These are phyloP conservation scores for Aristolochia fimbriata DNA, from an alignment of 164 flowering plant species.

Conservation along the genomic window DNA sequence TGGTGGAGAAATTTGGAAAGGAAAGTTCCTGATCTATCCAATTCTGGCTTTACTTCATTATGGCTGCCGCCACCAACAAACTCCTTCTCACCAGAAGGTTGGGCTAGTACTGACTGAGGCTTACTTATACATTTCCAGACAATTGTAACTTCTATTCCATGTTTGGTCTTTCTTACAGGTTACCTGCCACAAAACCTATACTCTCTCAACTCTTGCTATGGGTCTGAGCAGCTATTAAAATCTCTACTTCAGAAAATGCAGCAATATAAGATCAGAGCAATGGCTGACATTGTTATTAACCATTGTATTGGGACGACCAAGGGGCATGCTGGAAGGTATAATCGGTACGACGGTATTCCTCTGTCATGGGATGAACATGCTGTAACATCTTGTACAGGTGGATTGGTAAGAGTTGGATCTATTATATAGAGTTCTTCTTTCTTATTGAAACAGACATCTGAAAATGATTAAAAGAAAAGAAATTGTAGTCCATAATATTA, in stretches of 20 bases:
- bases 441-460: too few species aligned
- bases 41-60: constrained; percentile 81
- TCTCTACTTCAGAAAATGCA: constrained; percentile 62
- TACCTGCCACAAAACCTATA: constrained; percentile 89
- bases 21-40: constrained; percentile 69
- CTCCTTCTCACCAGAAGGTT: constrained; percentile 82
- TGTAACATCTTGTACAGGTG: constrained; percentile 88
- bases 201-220: constrained; percentile 72
- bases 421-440: neutral
- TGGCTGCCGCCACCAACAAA: constrained; percentile 89
- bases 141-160: too few species aligned
- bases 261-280: constrained; percentile 65
- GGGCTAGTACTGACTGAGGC: constrained; percentile 1
- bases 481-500: too few species aligned
- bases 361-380: constrained; percentile 85
- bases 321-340: constrained; percentile 83
- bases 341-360: constrained; percentile 88
- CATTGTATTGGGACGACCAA: constrained; percentile 84
- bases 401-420: constrained; percentile 44
- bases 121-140: too few species aligned
- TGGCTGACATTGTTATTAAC: constrained; percentile 94
- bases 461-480: too few species aligned
- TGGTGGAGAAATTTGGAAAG: constrained; percentile 83
- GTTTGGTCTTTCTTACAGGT: constrained; percentile 31
- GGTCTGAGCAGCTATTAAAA: constrained; percentile 65